Evolutionary conservation across 73 alveolate genomes (phyloP).

Genomic region (Symbiodinium natans): DNA sequence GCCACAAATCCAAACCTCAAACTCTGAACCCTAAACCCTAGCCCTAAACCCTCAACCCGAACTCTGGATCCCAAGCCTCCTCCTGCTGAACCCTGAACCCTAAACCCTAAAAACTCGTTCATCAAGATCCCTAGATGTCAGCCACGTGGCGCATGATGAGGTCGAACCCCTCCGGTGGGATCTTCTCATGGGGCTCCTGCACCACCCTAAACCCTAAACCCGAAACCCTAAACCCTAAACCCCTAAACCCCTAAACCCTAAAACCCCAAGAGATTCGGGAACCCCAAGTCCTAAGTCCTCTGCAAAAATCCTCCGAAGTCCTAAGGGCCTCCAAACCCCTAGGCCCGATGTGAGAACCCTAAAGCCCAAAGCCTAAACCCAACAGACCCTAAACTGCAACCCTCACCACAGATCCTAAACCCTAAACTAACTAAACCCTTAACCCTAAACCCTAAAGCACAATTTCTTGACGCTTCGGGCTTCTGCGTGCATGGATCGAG

Average conservation of each 20-base stretch:
- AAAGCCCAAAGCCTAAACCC: background rate
- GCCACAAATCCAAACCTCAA: background rate
- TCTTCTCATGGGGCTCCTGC: conserved; percentile 87
- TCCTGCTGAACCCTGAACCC: background rate
- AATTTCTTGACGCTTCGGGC: too few relatives aligned
- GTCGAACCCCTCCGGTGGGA: conserved; percentile 80
- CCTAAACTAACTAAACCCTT: too few relatives aligned
- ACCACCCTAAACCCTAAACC: background rate
- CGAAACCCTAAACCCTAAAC: background rate
- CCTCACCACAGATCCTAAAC: too few relatives aligned
- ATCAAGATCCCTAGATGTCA: too few relatives aligned
- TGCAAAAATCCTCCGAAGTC: too few relatives aligned
- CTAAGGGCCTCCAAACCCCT: background rate
- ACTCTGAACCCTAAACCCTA: background rate
- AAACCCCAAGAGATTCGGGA: background rate
- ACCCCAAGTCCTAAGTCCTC: background rate
- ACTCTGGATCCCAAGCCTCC: background rate
- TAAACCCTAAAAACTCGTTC: background rate
- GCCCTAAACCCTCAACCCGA: background rate
- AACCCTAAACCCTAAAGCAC: too few relatives aligned
- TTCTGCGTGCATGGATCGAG: too few relatives aligned
- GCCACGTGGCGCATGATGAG: conserved; percentile 67
- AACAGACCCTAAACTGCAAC: too few relatives aligned
- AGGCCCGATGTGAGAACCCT: background rate
- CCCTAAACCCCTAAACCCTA: background rate